phyloP scores from a whole-genome alignment of 208 protist genomes.

The Leishmania aethiopica region DNA sequence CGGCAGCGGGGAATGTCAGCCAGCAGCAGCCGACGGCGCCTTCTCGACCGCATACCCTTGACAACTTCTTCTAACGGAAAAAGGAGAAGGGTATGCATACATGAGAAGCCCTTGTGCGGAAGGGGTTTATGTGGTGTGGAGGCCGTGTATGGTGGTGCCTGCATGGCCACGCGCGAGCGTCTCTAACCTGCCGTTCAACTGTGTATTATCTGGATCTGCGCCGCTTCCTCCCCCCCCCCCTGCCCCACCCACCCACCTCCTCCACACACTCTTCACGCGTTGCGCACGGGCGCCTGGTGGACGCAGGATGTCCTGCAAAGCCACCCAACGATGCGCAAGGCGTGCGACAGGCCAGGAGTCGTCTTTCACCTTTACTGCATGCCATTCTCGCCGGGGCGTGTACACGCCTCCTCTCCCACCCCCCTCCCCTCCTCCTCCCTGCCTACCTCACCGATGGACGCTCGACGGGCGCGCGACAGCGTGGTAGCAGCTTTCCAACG shows the following conservation, averaged over 20 bases:
- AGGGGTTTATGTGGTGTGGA: too few relatives aligned
- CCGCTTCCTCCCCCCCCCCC: not conserved
- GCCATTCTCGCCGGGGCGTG: not conserved
- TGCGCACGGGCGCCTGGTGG: not conserved
- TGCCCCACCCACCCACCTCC: not conserved
- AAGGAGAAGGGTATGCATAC: not conserved
- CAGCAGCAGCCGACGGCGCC: not conserved
- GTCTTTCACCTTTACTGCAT: not conserved
- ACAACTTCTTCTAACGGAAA: conserved; percentile 44
- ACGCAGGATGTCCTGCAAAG: not conserved
- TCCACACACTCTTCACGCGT: not conserved
- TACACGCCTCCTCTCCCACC: not conserved
- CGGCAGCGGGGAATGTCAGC: not conserved
- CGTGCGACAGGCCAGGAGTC: not conserved
- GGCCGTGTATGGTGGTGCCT: not conserved
- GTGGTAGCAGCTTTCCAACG: not conserved
- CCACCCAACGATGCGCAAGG: not conserved
- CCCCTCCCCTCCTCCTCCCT: not conserved
- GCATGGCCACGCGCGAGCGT: not conserved
- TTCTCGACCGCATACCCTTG: conserved; percentile 18
- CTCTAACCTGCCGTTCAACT: not conserved
- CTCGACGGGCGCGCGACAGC: not conserved
- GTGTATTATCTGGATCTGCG: not conserved
- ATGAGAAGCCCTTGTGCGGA: not conserved
- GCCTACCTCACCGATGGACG: not conserved